Evolutionary conservation across 192 early-diverging fungal species (phyloP).

Genomic region (Umbelopsis sp.): DNA sequence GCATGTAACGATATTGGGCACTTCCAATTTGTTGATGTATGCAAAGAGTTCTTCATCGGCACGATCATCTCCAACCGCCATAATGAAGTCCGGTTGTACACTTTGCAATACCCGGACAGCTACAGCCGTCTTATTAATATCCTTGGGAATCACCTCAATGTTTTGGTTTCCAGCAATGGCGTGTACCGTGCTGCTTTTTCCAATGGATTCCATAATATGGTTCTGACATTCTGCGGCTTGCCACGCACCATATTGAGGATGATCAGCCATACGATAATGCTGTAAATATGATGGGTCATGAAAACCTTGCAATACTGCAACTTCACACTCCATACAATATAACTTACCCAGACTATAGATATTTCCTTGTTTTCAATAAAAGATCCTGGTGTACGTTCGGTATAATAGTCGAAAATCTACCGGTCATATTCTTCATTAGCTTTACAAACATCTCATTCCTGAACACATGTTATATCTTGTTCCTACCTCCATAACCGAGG

Average conservation of each 20-base stretch:
- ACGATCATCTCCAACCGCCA: slow-evolving; percentile 77
- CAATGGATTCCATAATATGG: slow-evolving; percentile 75
- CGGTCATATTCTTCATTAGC: no score
- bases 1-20: slow-evolving; percentile 48
- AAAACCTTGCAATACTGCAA: not conserved
- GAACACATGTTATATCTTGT: not conserved
- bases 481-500: slow-evolving; percentile 62
- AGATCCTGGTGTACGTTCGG: slow-evolving; percentile 79
- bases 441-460: not conserved
- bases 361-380: slow-evolving; percentile 77
- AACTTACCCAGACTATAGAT: slow-evolving; percentile 67
- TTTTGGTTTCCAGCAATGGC: slow-evolving; percentile 65
- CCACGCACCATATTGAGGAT: slow-evolving; percentile 55
- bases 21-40: slow-evolving; percentile 53
- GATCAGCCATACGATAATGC: slow-evolving; percentile 34
- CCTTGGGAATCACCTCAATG: slow-evolving; percentile 69
- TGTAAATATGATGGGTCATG: not conserved
- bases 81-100: slow-evolving; percentile 69
- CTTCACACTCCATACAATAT: not conserved
- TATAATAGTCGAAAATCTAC: slow-evolving; percentile 81
- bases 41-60: slow-evolving; percentile 85
- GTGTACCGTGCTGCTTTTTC: slow-evolving; percentile 70
- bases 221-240: slow-evolving; percentile 86
- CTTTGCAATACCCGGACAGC: slow-evolving; percentile 61
- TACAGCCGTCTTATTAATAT: slow-evolving; percentile 68